Evolutionary conservation across 306 rosid genomes (phyloP).

Genomic region (Citrullus amarus): DNA sequence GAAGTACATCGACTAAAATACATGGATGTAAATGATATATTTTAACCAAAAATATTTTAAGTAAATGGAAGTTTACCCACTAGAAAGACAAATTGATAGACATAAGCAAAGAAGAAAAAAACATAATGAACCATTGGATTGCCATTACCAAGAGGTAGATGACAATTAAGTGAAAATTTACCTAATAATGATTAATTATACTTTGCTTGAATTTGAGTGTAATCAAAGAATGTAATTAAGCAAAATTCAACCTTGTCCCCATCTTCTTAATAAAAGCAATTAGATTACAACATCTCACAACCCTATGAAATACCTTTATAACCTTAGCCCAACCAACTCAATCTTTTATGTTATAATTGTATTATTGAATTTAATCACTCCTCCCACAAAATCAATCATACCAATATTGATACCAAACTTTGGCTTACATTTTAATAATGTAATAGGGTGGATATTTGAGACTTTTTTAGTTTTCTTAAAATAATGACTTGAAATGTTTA

Average conservation of each 20-base stretch:
- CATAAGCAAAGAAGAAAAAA: neutral
- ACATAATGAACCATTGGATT: neutral
- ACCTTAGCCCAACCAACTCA: neutral
- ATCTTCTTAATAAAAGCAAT: neutral
- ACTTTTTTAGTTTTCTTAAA: neutral
- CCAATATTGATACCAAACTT: neutral
- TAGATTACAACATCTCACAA: neutral
- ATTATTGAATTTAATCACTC: neutral
- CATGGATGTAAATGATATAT: no score
- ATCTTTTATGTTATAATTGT: neutral
- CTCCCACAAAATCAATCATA: neutral
- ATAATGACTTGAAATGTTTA: no score
- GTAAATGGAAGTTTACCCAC: neutral
- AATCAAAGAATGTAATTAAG: neutral
- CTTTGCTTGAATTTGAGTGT: neutral
- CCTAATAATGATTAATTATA: constrained; percentile 5
- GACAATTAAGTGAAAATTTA: neutral
- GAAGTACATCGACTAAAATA: no score
- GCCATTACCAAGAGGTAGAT: constrained; percentile 4
- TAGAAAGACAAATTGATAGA: neutral
- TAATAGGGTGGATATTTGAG: neutral
- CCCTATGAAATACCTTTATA: neutral
- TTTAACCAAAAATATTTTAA: no score
- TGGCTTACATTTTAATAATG: neutral
- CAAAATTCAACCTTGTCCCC: neutral